Conservation (phyloP, 192 early-diverging fungal genomes). For the Coemansia asiatica region DNA sequence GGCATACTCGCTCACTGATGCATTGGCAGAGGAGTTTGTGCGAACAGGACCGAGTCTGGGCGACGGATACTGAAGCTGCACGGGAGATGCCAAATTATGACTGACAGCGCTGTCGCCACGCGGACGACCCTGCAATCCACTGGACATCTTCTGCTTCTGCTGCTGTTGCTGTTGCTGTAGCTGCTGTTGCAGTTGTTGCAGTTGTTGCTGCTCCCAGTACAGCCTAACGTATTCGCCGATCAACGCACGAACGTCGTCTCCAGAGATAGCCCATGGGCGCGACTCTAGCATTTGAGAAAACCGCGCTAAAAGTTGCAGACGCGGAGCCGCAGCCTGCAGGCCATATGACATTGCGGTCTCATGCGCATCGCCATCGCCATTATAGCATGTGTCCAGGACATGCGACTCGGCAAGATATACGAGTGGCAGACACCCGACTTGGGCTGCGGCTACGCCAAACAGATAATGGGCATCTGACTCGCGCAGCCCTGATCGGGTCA, state of each 20-base stretch:
- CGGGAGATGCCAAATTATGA: not conserved
- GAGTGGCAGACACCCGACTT: conserved; percentile 42
- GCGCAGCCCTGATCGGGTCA: conserved; percentile 31
- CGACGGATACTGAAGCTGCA: not conserved
- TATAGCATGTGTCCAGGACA: conserved; percentile 28
- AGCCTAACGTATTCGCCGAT: conserved; percentile 37
- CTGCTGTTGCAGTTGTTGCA: no score
- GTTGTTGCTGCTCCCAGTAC: conserved; percentile 11
- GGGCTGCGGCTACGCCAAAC: conserved; percentile 42
- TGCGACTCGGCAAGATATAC: conserved; percentile 35
- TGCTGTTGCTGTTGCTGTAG: not conserved
- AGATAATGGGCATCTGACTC: conserved; percentile 44
- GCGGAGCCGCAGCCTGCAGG: conserved; percentile 15
- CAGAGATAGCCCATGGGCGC: conserved; percentile 28
- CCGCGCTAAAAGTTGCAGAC: conserved; percentile 38
- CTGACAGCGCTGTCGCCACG: conserved; percentile 27
- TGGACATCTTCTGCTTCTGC: not conserved
- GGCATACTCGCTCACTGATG: conserved; percentile 23
- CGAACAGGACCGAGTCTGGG: conserved; percentile 17
- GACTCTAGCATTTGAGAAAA: conserved; percentile 23
- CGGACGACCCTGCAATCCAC: conserved; percentile 14
- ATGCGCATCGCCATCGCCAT: conserved; percentile 28
- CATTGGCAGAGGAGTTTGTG: conserved; percentile 37
- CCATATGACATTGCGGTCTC: conserved; percentile 41
- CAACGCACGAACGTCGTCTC: conserved; percentile 22